Evolutionary conservation across 192 early-diverging fungal genomes (phyloP).

Genomic region (Rhizophagus sp.): DNA sequence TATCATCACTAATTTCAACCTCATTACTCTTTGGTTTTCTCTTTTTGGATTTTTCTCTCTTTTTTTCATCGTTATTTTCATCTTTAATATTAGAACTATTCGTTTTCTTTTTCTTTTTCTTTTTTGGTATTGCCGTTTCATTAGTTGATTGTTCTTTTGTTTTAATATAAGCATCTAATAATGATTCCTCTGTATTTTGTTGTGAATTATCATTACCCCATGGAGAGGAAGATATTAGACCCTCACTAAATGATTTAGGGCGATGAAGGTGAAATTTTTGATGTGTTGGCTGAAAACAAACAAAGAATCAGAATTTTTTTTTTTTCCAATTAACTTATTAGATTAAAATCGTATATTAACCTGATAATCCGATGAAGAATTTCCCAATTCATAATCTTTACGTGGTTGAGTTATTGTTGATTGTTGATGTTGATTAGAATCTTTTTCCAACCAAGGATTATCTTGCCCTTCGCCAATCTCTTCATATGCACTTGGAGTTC

Average conservation of each 20-base stretch:
- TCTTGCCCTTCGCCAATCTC: conserved; percentile 43
- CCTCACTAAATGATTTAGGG: neutral
- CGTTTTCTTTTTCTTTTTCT: neutral
- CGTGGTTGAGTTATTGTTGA: neutral
- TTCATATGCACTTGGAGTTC: conserved; percentile 37
- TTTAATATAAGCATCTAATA: neutral
- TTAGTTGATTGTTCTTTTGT: neutral
- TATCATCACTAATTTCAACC: neutral
- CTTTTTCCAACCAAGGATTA: conserved; percentile 40
- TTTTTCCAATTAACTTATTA: no score
- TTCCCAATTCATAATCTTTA: neutral
- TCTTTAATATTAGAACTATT: neutral
- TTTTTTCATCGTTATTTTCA: neutral
- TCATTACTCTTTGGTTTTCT: neutral
- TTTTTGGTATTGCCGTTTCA: neutral
- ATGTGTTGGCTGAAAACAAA: neutral
- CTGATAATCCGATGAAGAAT: neutral
- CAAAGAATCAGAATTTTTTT: no score
- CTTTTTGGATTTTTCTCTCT: neutral
- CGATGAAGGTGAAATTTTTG: neutral
- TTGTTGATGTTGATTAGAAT: neutral
- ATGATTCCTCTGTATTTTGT: neutral
- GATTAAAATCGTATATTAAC: no score
- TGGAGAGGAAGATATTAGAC: neutral
- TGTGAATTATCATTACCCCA: neutral